Conservation (phyloP, 2,329 filamentous ascomycete species). For the Trichoderma afroharzianum region DNA sequence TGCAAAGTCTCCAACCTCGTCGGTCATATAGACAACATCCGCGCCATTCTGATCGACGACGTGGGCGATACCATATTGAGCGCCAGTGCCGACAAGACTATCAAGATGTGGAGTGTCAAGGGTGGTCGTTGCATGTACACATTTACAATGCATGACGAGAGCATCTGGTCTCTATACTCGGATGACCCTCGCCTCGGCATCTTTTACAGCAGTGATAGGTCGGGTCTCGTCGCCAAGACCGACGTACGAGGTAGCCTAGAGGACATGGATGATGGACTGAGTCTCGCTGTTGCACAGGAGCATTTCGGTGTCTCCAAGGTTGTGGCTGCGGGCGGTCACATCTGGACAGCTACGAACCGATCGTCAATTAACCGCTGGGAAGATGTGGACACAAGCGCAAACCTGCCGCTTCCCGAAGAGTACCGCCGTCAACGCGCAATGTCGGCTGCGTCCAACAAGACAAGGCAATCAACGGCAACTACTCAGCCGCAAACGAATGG, state of each 20-base stretch:
- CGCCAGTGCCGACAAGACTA: conserved; percentile 90
- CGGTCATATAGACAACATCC: conserved; percentile 91
- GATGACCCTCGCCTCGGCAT: conserved; percentile 79
- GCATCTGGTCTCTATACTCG: conserved; percentile 93
- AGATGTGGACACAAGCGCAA: conserved; percentile 74
- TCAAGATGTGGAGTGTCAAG: conserved; percentile 97
- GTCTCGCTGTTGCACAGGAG: conserved; percentile 87
- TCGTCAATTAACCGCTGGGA: conserved; percentile 92
- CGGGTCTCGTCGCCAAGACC: conserved; percentile 92
- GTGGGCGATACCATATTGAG: conserved; percentile 89
- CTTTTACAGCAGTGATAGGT: conserved; percentile 93
- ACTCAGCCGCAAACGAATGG: conserved; percentile 34
- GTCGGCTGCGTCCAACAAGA: conserved; percentile 41
- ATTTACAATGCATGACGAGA: conserved; percentile 97
- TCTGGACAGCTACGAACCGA: conserved; percentile 87
- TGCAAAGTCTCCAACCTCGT: conserved; percentile 94
- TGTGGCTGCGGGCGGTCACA: conserved; percentile 66
- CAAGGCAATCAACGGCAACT: conserved; percentile 25
- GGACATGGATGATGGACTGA: conserved; percentile 78
- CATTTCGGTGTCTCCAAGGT: conserved; percentile 74
- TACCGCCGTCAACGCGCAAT: conserved; percentile 47
- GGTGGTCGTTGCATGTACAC: conserved; percentile 97
- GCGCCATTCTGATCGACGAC: conserved; percentile 84
- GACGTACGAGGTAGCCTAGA: conserved; percentile 70
- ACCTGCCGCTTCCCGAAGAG: conserved; percentile 61